These are phyloP conservation scores for Hypoxylon fuscum DNA, from an alignment of 495 filamentous ascomycete genomes.

Conservation along the genomic window DNA sequence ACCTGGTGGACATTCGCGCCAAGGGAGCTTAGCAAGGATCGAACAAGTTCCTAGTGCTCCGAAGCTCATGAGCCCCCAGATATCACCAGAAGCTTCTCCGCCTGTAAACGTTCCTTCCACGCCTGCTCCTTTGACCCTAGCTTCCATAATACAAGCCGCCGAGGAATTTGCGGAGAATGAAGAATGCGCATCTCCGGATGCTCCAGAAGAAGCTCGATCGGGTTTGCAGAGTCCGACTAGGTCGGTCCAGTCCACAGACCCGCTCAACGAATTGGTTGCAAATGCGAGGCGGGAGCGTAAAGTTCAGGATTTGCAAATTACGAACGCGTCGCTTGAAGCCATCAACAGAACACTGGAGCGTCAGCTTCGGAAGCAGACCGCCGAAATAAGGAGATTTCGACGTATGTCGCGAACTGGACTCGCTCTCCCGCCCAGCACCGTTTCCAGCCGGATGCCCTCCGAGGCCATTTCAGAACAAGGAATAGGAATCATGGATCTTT, in stretches of 20 bases:
- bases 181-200: slow-evolving; percentile 36
- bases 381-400: slow-evolving; percentile 84
- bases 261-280: slow-evolving; percentile 72
- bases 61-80: slow-evolving; percentile 24
- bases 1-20: slow-evolving; percentile 41
- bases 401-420: slow-evolving; percentile 82
- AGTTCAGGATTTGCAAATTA: slow-evolving; percentile 97
- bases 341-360: slow-evolving; percentile 94
- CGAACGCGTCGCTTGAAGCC: slow-evolving; percentile 93
- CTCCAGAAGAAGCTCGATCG: slow-evolving; percentile 41
- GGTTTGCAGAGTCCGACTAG: slow-evolving; percentile 62
- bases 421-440: slow-evolving; percentile 52
- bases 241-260: slow-evolving; percentile 56
- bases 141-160: slow-evolving; percentile 58
- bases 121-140: slow-evolving; percentile 46
- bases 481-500: slow-evolving; percentile 47
- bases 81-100: slow-evolving; percentile 30
- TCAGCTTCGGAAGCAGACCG: slow-evolving; percentile 88
- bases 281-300: slow-evolving; percentile 93
- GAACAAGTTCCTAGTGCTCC: slow-evolving; percentile 22
- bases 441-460: slow-evolving; percentile 36
- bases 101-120: slow-evolving; percentile 38
- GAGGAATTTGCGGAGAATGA: slow-evolving; percentile 56
- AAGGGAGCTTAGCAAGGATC: slow-evolving; percentile 38
- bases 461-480: slow-evolving; percentile 39